phyloP scores from a whole-genome alignment of 208 protist species.

The Trypanosomatidae sp. region DNA sequence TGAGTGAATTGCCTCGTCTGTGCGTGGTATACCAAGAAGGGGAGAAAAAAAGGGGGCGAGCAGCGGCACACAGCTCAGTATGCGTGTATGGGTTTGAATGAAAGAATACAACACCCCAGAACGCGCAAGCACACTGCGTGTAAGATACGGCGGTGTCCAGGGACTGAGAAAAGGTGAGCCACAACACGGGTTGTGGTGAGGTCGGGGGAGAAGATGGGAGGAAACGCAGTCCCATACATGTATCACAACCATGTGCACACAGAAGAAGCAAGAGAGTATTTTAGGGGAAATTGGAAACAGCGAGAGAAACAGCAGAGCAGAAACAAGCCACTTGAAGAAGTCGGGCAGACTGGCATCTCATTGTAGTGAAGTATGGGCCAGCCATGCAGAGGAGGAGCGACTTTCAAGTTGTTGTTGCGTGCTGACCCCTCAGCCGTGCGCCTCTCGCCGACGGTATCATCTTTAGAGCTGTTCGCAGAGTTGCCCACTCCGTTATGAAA shows the following conservation, averaged over 20 bases:
- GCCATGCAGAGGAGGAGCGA: neutral
- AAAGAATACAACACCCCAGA: neutral
- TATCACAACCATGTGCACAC: neutral
- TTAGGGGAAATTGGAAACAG: constrained; percentile 1
- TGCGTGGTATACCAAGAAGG: neutral
- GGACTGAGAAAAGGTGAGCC: neutral
- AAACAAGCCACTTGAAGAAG: neutral
- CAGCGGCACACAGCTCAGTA: neutral
- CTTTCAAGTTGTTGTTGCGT: neutral
- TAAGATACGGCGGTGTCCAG: neutral
- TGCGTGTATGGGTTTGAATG: neutral
- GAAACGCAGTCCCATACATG: neutral
- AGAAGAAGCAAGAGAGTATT: neutral
- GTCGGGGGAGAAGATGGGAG: neutral
- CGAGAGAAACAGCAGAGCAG: constrained; percentile 1
- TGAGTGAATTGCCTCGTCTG: neutral
- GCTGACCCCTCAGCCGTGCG: neutral
- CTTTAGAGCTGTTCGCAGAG: neutral
- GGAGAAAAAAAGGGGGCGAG: neutral
- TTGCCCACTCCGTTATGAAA: neutral
- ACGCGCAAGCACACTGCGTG: neutral
- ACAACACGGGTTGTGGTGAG: neutral
- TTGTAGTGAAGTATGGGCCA: neutral
- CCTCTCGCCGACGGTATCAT: neutral
- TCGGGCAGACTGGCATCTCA: neutral